Base-by-base conservation (phyloP, 139 green algal species). In the Micractinium sp. region DNA sequence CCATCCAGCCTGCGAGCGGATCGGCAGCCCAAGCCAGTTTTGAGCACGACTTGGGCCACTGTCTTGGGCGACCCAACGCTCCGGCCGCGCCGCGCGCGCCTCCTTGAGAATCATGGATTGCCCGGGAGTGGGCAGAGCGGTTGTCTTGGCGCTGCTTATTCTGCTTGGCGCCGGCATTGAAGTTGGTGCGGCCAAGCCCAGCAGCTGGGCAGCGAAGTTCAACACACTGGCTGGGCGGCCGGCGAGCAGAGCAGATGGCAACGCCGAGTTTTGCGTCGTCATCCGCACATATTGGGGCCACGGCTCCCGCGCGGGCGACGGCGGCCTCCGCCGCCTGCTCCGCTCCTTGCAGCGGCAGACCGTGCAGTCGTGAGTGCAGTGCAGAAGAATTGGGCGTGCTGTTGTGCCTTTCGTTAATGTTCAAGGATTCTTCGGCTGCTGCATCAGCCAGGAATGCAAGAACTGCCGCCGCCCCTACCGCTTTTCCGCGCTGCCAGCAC, bases 261-360 rank as follows among this genome's bases (percentile, higher is more conserved):
- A 41, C 27, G 60, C 83, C 67, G 71, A 87, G 9, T 92, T 96
- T 14, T 97, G 95, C 87, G 90, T 97, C 35, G 89, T 97, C 18
- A 91, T 97, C 20, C 90, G 95, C 13, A 96, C 95, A 0, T 97
- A 96, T 81, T 95, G 93, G 91, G 95, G 90, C 18, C 95, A 97
- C 76, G 94, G 94, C 0, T 86, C 80, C 0, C 91, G 89, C 47
- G 71, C 76, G 3, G 92, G 92, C 4, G 90, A 95, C 35, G 91
- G 90, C 61, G 92, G 92, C 18, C 85, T 97, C 1, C 78, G 89
- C 23, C 82, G 91, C 25, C 90, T 97, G 2, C 84, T 97, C 0
- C 71, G 84, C 2, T 95, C 93, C 0, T 66, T 97, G 19, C 88
- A 93, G 85, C 87, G 86, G 38, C 95, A 97, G 66, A 86, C 85